Percentiles rank a stretch among this genome's conserved stretches.
These are phyloP conservation scores for Coffea humblotiana DNA, from an alignment of 305 asterid genomes.

Conservation along the genomic window DNA sequence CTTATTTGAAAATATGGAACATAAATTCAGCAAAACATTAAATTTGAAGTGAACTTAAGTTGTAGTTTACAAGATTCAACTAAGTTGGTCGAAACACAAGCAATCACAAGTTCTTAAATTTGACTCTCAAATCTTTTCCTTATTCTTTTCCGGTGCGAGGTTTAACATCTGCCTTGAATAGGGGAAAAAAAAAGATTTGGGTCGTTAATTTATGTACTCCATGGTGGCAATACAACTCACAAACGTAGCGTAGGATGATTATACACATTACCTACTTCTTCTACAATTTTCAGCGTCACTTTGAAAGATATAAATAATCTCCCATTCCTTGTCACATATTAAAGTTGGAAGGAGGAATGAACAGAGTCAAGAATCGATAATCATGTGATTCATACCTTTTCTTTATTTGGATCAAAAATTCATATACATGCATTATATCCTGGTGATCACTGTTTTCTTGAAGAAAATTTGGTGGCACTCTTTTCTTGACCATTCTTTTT, in stretches of 20 bases:
- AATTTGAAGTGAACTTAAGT: neutral
- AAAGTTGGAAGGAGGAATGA: conserved; percentile 2
- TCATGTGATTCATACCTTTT: conserved; percentile 7
- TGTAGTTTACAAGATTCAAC: neutral
- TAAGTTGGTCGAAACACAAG: too few species aligned
- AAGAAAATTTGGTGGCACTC: neutral
- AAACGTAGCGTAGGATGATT: neutral
- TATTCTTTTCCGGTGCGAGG: too few species aligned
- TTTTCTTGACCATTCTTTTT: neutral
- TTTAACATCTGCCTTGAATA: too few species aligned
- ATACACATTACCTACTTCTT: conserved; percentile 7
- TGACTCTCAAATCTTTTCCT: too few species aligned
- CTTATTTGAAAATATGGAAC: neutral
- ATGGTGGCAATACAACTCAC: conserved; percentile 12
- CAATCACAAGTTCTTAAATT: too few species aligned
- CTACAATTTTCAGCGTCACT: neutral
- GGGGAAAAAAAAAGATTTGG: too few species aligned
- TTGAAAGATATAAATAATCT: neutral
- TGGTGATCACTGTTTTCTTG: neutral
- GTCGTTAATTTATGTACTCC: too few species aligned
- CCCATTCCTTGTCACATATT: neutral
- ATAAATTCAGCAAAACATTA: neutral
- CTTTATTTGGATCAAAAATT: neutral
- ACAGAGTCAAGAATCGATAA: conserved; percentile 12
- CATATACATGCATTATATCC: neutral